A percentile compares a stretch with the other conserved stretches of the same genome.
phyloP scores from a whole-genome alignment of 352 stramenopile species.

The Phytophthora fragariaefolia region DNA sequence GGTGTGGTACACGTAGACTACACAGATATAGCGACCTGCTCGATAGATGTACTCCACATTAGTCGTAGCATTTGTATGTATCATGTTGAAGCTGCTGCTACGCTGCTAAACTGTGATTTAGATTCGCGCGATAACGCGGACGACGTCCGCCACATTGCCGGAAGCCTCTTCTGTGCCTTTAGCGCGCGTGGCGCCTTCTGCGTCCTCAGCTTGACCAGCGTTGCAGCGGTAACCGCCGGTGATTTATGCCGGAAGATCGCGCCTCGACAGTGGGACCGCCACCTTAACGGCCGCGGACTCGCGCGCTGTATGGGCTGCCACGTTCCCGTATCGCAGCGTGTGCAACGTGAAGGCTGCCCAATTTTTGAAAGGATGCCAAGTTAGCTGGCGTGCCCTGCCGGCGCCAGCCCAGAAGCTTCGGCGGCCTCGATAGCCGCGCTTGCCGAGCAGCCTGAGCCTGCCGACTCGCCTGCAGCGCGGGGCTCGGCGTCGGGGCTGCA shows the following conservation, averaged over 20 bases:
- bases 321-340: conserved; percentile 30
- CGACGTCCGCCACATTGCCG: conserved; percentile 10
- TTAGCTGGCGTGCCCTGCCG: conserved; percentile 35
- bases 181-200: conserved; percentile 16
- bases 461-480: too few species aligned
- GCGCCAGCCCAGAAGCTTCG: conserved; percentile 39
- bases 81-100: conserved; percentile 6
- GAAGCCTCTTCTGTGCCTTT: conserved; percentile 17
- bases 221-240: conserved; percentile 21
- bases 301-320: conserved; percentile 23
- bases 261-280: conserved; percentile 24
- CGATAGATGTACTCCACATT: neutral
- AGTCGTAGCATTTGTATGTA: neutral
- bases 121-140: too few species aligned
- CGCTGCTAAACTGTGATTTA: too few species aligned
- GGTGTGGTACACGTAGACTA: neutral
- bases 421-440: too few species aligned
- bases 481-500: too few species aligned
- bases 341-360: conserved; percentile 15
- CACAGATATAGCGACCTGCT: neutral
- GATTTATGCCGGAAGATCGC: conserved; percentile 27
- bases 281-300: conserved; percentile 7
- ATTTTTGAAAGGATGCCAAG: conserved; percentile 42
- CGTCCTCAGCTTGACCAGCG: conserved; percentile 28
- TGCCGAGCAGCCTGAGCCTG: too few species aligned